phyloP scores from a whole-genome alignment of 495 filamentous ascomycete genomes.

The Talaromyces adpressus region DNA sequence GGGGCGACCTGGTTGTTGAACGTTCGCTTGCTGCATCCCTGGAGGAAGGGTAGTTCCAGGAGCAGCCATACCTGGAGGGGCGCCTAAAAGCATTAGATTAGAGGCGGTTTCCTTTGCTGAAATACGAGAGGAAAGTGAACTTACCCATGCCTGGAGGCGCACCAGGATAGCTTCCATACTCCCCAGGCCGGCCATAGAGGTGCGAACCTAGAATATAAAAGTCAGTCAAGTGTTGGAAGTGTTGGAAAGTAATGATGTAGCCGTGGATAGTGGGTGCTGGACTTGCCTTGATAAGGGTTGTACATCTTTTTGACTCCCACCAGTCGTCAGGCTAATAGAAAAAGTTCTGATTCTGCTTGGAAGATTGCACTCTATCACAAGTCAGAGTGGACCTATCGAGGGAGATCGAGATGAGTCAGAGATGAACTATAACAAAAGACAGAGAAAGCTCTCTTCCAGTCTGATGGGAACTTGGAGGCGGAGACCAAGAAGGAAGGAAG shows the following conservation, averaged over 20 bases:
- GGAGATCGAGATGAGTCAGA: neutral
- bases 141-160: slow-evolving; percentile 84
- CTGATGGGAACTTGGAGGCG: neutral
- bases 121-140: slow-evolving; percentile 14
- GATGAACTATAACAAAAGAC: neutral
- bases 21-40: slow-evolving; percentile 68
- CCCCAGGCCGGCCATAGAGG: slow-evolving; percentile 64
- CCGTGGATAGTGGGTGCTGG: neutral
- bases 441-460: neutral
- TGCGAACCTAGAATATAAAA: slow-evolving; percentile 31
- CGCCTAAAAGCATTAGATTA: slow-evolving; percentile 30
- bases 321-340: neutral
- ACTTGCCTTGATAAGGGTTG: slow-evolving; percentile 8
- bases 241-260: neutral
- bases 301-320: neutral
- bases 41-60: slow-evolving; percentile 74
- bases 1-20: slow-evolving; percentile 62
- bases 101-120: neutral
- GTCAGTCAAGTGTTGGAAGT: slow-evolving; percentile 1
- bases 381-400: neutral
- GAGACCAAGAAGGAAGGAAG: neutral
- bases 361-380: neutral
- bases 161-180: slow-evolving; percentile 66
- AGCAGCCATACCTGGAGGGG: slow-evolving; percentile 68
- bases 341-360: neutral